Evolutionary conservation across 148 eudicot genomes (phyloP).

Genomic region (Rhododendron ferrugineum): DNA sequence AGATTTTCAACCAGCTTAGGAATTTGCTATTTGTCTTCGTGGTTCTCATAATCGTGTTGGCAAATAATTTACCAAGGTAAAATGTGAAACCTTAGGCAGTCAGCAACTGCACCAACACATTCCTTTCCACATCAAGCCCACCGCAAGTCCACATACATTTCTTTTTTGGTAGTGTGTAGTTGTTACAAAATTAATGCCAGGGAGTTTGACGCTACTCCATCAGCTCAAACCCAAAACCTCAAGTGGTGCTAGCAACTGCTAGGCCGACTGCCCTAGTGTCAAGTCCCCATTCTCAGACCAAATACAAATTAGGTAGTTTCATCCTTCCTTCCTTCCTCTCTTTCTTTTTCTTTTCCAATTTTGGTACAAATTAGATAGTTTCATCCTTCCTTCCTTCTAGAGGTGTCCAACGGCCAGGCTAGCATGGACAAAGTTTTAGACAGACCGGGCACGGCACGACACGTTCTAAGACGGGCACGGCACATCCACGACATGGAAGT

Average conservation of each 20-base stretch:
- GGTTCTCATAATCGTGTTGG: background rate
- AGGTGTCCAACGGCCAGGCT: background rate
- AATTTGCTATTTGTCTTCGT: background rate
- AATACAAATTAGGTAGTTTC: background rate
- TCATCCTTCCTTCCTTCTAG: background rate
- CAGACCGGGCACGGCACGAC: too few relatives aligned
- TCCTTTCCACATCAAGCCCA: background rate
- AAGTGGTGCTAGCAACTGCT: background rate
- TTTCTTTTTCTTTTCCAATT: background rate
- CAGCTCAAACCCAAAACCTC: background rate
- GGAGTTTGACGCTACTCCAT: background rate
- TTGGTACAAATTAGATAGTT: background rate
- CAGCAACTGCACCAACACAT: background rate
- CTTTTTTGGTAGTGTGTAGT: background rate
- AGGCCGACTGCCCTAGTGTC: background rate
- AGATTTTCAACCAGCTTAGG: background rate
- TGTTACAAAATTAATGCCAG: background rate
- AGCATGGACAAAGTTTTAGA: background rate
- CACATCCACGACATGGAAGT: background rate
- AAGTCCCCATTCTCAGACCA: background rate
- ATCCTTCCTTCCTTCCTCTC: background rate
- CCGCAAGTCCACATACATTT: background rate
- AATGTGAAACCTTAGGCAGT: background rate
- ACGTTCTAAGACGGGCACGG: background rate
- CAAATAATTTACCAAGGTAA: background rate